These are phyloP conservation scores for Cardamine occulta DNA, from an alignment of 345 rosid genomes.

Conservation along the genomic window DNA sequence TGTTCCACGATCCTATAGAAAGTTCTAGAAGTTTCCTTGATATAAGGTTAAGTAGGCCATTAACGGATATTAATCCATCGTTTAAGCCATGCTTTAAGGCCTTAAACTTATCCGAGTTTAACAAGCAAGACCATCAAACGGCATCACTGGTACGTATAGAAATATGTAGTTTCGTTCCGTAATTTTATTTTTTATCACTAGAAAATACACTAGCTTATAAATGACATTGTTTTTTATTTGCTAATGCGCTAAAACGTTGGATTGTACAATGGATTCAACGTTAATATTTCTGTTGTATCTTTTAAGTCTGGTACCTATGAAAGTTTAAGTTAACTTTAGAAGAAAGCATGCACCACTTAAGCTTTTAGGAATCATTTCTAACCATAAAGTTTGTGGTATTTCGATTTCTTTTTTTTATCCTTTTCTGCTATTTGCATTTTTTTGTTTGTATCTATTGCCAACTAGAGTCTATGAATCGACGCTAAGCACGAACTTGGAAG, in stretches of 20 bases:
- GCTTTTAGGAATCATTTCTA: background rate
- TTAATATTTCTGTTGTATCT: slow-evolving; percentile 1
- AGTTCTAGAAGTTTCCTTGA: slow-evolving; percentile 44
- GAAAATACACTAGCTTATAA: background rate
- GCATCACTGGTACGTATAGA: slow-evolving; percentile 50
- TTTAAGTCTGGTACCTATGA: background rate
- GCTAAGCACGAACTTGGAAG: slow-evolving; percentile 4
- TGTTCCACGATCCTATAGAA: slow-evolving; percentile 41
- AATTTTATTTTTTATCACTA: background rate
- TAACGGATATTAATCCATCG: slow-evolving; percentile 50
- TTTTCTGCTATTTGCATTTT: background rate
- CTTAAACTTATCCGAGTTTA: slow-evolving; percentile 51
- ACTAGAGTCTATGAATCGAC: background rate
- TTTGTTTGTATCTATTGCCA: background rate
- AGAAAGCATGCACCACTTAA: background rate
- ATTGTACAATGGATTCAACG: background rate
- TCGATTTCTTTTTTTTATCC: background rate
- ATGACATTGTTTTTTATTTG: background rate
- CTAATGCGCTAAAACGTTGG: background rate
- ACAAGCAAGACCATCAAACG: slow-evolving; percentile 56
- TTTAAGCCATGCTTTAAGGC: slow-evolving; percentile 55
- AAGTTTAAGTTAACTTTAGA: background rate
- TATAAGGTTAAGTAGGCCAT: slow-evolving; percentile 54
- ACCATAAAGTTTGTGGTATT: background rate
- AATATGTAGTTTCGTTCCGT: background rate